phyloP scores from a whole-genome alignment of 192 early-diverging fungal genomes.

The Umbelopsis ramanniana region DNA sequence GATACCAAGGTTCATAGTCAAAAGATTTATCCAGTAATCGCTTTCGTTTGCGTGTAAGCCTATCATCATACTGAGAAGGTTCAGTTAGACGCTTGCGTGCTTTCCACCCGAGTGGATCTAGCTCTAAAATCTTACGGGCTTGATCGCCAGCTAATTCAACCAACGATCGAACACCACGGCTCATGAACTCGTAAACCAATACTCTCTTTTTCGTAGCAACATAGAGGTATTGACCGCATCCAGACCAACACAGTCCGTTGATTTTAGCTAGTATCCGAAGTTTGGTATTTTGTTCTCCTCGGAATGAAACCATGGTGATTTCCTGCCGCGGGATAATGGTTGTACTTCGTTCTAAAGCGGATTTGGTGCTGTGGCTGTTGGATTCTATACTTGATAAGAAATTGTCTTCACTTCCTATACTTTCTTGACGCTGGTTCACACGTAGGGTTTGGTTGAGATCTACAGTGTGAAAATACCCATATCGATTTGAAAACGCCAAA shows the following conservation, averaged over 20 bases:
- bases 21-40: constrained; percentile 1
- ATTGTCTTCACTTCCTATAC: constrained; percentile 19
- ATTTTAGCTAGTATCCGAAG: constrained; percentile 52
- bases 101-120: constrained; percentile 9
- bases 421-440: constrained; percentile 8
- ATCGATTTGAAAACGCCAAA: constrained; percentile 53
- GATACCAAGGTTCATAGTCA: constrained; percentile 20
- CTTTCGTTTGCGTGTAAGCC: constrained; percentile 13
- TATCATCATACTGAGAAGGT: neutral
- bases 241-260: constrained; percentile 52
- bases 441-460: constrained; percentile 28
- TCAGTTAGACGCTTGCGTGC: neutral
- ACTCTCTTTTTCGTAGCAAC: constrained; percentile 51
- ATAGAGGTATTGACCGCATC: constrained; percentile 48
- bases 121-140: constrained; percentile 18
- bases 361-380: neutral
- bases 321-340: constrained; percentile 43
- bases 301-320: constrained; percentile 54
- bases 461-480: constrained; percentile 58
- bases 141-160: constrained; percentile 18
- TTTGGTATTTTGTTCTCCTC: constrained; percentile 45
- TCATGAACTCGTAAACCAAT: constrained; percentile 45
- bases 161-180: neutral
- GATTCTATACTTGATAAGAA: neutral
- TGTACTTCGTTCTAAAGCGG: neutral